These are phyloP conservation scores for Saccharomyces hybrid DNA, from an alignment of 1,139 yeast genomes.

Conservation along the genomic window DNA sequence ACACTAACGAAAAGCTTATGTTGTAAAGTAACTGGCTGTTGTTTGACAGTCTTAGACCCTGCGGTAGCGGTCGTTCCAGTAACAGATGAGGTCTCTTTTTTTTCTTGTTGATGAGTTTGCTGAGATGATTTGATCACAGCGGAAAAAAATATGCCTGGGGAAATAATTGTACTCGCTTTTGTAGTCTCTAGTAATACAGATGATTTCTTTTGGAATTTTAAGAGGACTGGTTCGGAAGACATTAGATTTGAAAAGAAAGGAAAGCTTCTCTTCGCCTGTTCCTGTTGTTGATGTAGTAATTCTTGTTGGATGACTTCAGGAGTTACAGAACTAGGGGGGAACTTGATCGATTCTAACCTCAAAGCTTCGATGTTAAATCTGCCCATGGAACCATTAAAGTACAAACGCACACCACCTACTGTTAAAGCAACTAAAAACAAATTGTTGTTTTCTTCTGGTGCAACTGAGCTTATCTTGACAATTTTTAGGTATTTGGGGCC, in stretches of 20 bases:
- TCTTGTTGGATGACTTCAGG: constrained; percentile 46
- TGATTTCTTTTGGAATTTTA: constrained; percentile 38
- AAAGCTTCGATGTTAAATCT: constrained; percentile 37
- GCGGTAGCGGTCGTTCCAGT: background rate
- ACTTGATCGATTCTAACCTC: constrained; percentile 52
- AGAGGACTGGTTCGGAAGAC: constrained; percentile 28
- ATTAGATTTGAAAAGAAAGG: constrained; percentile 27
- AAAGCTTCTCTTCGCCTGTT: constrained; percentile 34
- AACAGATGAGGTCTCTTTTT: background rate
- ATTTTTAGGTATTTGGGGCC: constrained; percentile 40
- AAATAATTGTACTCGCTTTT: constrained; percentile 45
- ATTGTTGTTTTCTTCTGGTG: constrained; percentile 57
- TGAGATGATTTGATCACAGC: constrained; percentile 34
- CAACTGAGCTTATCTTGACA: constrained; percentile 55
- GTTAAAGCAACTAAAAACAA: constrained; percentile 82
- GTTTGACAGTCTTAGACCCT: constrained; percentile 1
- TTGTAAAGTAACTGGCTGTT: constrained; percentile 16
- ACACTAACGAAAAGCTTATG: constrained; percentile 61
- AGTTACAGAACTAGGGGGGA: constrained; percentile 65
- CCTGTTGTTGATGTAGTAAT: constrained; percentile 35
- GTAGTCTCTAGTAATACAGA: constrained; percentile 37
- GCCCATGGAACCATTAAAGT: constrained; percentile 46
- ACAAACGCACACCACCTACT: constrained; percentile 74
- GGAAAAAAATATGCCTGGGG: constrained; percentile 77
- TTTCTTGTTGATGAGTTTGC: constrained; percentile 8